phyloP scores from a whole-genome alignment of 164 flowering plant species.

The Buxus sempervirens region DNA sequence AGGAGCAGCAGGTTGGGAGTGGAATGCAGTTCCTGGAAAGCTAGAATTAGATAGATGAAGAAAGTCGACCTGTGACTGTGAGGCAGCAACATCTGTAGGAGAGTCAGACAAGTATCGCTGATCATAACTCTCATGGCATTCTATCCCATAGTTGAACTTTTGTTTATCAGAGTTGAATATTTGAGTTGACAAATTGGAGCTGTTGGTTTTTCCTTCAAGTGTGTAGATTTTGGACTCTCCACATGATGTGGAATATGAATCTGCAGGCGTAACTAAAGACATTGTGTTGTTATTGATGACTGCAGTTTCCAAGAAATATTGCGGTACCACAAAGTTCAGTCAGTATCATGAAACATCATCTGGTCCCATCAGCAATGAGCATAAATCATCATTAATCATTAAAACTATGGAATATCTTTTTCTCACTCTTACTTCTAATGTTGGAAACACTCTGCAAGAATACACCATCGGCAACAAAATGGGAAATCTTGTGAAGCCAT shows the following conservation, averaged over 20 bases:
- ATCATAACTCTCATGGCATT: conserved; percentile 43
- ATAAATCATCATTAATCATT: neutral
- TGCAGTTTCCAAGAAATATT: neutral
- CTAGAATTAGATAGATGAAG: conserved; percentile 30
- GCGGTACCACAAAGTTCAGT: neutral
- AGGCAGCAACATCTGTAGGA: conserved; percentile 38
- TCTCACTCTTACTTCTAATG: neutral
- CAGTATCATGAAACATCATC: neutral
- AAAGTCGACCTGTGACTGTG: conserved; percentile 11
- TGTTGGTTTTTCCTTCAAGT: conserved; percentile 28
- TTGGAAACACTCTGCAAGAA: no score
- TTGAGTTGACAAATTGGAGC: conserved; percentile 32
- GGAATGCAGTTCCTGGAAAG: conserved; percentile 26
- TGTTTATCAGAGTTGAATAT: conserved; percentile 38
- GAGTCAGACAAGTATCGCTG: conserved; percentile 54
- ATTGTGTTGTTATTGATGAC: conserved; percentile 11
- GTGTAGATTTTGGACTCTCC: conserved; percentile 39
- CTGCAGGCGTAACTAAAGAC: conserved; percentile 55
- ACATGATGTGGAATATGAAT: conserved; percentile 45
- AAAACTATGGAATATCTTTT: neutral
- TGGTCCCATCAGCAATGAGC: neutral
- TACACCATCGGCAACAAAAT: no score
- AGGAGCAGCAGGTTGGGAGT: conserved; percentile 23
- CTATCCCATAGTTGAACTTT: conserved; percentile 30
- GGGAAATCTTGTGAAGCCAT: no score